Conservation (phyloP, 2,329 filamentous ascomycete genomes). For the Aspergillus bombycis region DNA sequence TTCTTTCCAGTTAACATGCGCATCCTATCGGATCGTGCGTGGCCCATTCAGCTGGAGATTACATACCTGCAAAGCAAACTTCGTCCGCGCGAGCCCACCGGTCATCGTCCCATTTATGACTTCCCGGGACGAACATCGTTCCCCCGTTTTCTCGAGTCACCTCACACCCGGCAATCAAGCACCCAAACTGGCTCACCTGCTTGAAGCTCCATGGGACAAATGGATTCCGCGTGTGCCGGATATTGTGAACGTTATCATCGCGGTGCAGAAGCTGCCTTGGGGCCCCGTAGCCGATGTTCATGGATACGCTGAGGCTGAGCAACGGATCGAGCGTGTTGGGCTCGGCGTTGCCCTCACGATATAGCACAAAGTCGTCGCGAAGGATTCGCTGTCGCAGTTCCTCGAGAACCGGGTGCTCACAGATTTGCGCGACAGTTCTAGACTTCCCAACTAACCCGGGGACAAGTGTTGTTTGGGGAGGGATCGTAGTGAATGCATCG, state of each 20-base stretch:
- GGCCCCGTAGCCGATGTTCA: constrained; percentile 34
- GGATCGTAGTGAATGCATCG: constrained; percentile 25
- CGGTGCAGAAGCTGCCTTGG: constrained; percentile 35
- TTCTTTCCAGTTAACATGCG: constrained; percentile 23
- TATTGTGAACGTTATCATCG: constrained; percentile 37
- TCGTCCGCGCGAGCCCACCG: constrained; percentile 31
- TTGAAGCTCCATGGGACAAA: constrained; percentile 14
- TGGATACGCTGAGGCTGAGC: constrained; percentile 33
- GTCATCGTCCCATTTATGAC: constrained; percentile 35
- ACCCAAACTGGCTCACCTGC: constrained; percentile 29
- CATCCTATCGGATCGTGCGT: background rate
- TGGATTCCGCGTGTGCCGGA: constrained; percentile 21
- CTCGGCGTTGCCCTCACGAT: constrained; percentile 27
- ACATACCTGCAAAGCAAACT: constrained; percentile 37
- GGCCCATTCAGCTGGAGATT: background rate
- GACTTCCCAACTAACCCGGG: constrained; percentile 37
- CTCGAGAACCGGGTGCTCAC: constrained; percentile 26
- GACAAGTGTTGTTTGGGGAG: constrained; percentile 29
- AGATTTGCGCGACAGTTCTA: constrained; percentile 27
- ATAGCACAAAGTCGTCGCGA: constrained; percentile 24
- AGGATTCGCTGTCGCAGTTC: constrained; percentile 29
- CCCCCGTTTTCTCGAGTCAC: constrained; percentile 35
- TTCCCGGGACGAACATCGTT: constrained; percentile 38
- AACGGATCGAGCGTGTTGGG: constrained; percentile 26
- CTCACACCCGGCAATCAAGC: constrained; percentile 32